Conservation (phyloP, 768 basidiomycete genomes). For the Lactarius sp. region DNA sequence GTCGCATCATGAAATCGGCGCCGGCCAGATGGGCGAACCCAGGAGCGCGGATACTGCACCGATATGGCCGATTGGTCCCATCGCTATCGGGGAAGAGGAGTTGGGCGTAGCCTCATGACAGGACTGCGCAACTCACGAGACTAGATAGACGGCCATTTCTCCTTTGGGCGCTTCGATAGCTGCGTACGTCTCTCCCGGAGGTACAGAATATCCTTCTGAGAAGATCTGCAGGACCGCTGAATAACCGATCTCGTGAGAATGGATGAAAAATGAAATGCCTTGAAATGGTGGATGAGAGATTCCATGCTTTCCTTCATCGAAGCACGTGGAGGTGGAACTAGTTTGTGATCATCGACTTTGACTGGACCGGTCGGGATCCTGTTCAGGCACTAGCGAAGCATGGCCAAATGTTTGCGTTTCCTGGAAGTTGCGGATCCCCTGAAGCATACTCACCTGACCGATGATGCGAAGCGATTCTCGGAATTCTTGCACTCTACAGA, state of each 20-base stretch:
- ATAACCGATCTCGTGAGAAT: slow-evolving; percentile 1
- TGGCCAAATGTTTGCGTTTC: neutral
- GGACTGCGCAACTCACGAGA: slow-evolving; percentile 57
- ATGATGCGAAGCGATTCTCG: slow-evolving; percentile 90
- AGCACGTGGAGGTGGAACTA: slow-evolving; percentile 92
- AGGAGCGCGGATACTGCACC: slow-evolving; percentile 95
- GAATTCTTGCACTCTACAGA: slow-evolving; percentile 98
- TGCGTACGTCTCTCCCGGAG: slow-evolving; percentile 91
- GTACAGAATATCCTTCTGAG: slow-evolving; percentile 95
- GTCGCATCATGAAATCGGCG: slow-evolving; percentile 97
- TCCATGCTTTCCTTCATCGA: slow-evolving; percentile 99
- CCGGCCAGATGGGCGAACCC: slow-evolving; percentile 96
- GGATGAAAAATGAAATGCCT: slow-evolving; percentile 41
- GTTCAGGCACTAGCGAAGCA: slow-evolving; percentile 70
- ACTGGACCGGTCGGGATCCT: slow-evolving; percentile 91
- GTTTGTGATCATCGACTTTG: slow-evolving; percentile 97
- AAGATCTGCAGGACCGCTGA: slow-evolving; percentile 56
- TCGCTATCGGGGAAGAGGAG: slow-evolving; percentile 47
- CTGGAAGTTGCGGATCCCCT: neutral
- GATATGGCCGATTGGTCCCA: slow-evolving; percentile 92
- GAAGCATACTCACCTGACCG: slow-evolving; percentile 46
- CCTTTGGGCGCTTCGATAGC: slow-evolving; percentile 99
- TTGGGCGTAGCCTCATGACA: neutral
- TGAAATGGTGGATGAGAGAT: slow-evolving; percentile 97
- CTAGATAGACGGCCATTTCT: slow-evolving; percentile 98